phyloP scores from a whole-genome alignment of 2,329 filamentous ascomycete species.

The Cladophialophora psammophila region DNA sequence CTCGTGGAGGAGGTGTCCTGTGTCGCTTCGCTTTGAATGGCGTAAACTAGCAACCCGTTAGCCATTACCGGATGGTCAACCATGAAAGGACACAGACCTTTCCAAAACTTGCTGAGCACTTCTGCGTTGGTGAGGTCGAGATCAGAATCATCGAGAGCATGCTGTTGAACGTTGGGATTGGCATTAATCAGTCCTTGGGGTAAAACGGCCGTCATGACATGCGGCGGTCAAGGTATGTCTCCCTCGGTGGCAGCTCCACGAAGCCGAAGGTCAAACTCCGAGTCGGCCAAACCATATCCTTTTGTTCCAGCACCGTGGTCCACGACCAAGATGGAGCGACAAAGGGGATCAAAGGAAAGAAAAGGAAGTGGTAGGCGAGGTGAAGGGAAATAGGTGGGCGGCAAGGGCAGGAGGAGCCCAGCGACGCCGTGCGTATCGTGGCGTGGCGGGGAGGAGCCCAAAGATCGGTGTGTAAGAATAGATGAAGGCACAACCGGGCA shows the following conservation, averaged over 20 bases:
- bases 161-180: slow-evolving; percentile 25
- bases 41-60: slow-evolving; percentile 51
- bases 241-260: slow-evolving; percentile 25
- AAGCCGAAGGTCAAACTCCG: slow-evolving; percentile 24
- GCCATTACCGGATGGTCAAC: slow-evolving; percentile 25
- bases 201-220: slow-evolving; percentile 37
- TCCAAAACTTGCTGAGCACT: slow-evolving; percentile 56
- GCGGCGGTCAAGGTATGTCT: slow-evolving; percentile 22
- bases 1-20: slow-evolving; percentile 51
- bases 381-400: slow-evolving; percentile 4
- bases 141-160: slow-evolving; percentile 19
- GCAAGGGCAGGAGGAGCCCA: slow-evolving; percentile 16
- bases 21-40: slow-evolving; percentile 53
- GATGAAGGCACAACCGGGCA: slow-evolving; percentile 8
- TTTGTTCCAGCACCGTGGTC: slow-evolving; percentile 11
- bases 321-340: neutral
- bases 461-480: slow-evolving; percentile 21
- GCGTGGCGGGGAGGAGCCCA: slow-evolving; percentile 8
- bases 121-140: slow-evolving; percentile 34
- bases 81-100: slow-evolving; percentile 48
- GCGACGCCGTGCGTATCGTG: slow-evolving; percentile 6
- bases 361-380: slow-evolving; percentile 9
- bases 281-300: slow-evolving; percentile 31
- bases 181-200: slow-evolving; percentile 34
- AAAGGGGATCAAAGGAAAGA: neutral